Evolutionary conservation across 192 early-diverging fungal species (phyloP), one percentile per base, ranked within the genome.

Genomic region (Pilaira anomala): DNA sequence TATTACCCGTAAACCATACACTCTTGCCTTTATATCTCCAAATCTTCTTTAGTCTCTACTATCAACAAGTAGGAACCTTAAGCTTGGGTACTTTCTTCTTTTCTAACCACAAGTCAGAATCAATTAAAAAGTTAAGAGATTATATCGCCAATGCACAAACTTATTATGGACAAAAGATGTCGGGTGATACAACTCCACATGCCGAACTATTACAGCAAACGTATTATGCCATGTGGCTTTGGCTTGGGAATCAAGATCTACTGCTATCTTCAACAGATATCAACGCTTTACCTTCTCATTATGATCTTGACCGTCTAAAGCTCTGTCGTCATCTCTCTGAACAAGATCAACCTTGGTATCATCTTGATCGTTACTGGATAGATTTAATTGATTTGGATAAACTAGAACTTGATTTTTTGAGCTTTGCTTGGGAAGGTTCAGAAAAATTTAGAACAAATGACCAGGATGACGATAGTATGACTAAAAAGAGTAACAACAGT

Each of bases 11-110:
- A 24, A 67, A 79, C 11, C 76, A 79, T 9, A 65, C 59, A 19
- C 48, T 80, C 6, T 25, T 80, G 9, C 76, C 76, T 2, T 65
- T 83, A 1, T 79, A 67, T 46, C 73, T 79, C 41, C 80, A 83
- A 39, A 59, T 74, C 65, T 80, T 83, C 61, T 83, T 83, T 41
- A 69, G 61, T 13, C 60, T 83, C 2, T 83, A 83, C 50, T 82
- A 74, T 60, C 67, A 67, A 13, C 74, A 61, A 30, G 8, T 68
- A 57, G 50, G 55, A 21, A 42, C 50, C 44, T 12, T 64, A 4
- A 65, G 68, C 52, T 79, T 76, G 30, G 80, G 77, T 0, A 57
- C 51, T 45, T 53, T 71, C 7, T 80, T 79, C 48, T 68, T 83
- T 39, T 64, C 58, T 16, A 77, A 67, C 16, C n/a, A n/a, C 6